Evolutionary conservation across 352 stramenopile species (phyloP).

Genomic region (Globisporangium spinosum): DNA sequence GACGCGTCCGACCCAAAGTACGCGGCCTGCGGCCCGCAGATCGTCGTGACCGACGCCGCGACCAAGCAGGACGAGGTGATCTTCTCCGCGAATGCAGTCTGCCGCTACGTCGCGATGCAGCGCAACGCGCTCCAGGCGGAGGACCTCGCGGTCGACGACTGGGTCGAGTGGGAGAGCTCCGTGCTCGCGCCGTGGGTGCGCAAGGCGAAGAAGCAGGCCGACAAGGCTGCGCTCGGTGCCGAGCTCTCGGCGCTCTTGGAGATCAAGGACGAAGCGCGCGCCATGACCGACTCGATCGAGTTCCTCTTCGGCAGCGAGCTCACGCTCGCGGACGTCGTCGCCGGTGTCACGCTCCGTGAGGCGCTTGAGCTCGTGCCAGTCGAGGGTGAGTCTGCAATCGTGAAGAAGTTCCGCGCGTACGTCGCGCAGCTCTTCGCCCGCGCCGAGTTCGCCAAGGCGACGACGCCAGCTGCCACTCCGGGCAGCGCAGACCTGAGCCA

Average conservation of each 20-base stretch:
- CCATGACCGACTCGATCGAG: conserved; percentile 36
- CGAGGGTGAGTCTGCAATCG: conserved; percentile 38
- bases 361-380: conserved; percentile 55
- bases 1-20: conserved; percentile 57
- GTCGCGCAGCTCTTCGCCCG: conserved; percentile 55
- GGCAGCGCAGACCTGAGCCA: conserved; percentile 21
- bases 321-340: conserved; percentile 71
- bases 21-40: conserved; percentile 49
- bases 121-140: conserved; percentile 49
- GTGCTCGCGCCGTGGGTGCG: conserved; percentile 55
- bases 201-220: conserved; percentile 46
- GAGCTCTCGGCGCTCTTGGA: conserved; percentile 51
- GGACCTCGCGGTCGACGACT: conserved; percentile 79
- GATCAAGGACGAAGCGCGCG: conserved; percentile 57
- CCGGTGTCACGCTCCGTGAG: conserved; percentile 58
- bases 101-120: conserved; percentile 55
- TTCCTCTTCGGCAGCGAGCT: conserved; percentile 68
- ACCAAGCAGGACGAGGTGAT: conserved; percentile 32
- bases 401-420: conserved; percentile 66
- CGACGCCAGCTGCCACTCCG: conserved; percentile 19
- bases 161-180: conserved; percentile 77
- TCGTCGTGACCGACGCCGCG: conserved; percentile 28
- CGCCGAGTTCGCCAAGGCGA: conserved; percentile 47
- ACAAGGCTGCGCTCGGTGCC: conserved; percentile 18
- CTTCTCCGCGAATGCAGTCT: conserved; percentile 79